Evolutionary conservation across 2,329 filamentous ascomycete genomes (phyloP).

Genomic region (Ceratocystis ficicola): DNA sequence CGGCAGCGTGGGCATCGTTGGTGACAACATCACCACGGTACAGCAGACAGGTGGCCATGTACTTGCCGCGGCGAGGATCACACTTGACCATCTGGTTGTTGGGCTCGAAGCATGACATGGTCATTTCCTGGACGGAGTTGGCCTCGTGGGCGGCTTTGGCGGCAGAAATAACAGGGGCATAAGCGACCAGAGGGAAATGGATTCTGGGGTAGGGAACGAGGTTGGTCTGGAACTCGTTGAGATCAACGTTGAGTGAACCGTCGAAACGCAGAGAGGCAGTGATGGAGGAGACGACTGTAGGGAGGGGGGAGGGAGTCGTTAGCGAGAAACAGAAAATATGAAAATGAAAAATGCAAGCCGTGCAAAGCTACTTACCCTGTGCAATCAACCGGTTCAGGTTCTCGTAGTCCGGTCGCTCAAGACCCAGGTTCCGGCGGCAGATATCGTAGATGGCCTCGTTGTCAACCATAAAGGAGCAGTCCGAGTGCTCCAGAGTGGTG

Average conservation of each 20-base stretch:
- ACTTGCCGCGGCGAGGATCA: constrained; percentile 96
- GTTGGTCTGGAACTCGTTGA: constrained; percentile 99
- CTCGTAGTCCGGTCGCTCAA: constrained; percentile 96
- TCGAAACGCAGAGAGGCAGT: constrained; percentile 97
- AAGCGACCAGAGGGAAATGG: constrained; percentile 96
- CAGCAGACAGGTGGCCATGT: constrained; percentile 97
- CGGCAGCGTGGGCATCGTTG: constrained; percentile 84
- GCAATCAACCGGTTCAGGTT: constrained; percentile 98
- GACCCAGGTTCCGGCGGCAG: constrained; percentile 91
- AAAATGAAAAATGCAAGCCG: neutral
- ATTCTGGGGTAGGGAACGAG: constrained; percentile 97
- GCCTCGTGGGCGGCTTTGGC: constrained; percentile 95
- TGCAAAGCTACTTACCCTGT: constrained; percentile 50
- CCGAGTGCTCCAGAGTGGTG: constrained; percentile 97
- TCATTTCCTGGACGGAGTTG: constrained; percentile 97
- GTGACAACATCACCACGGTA: constrained; percentile 98
- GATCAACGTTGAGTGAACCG: constrained; percentile 94
- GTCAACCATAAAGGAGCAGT: constrained; percentile 99
- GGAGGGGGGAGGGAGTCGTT: constrained; percentile 25
- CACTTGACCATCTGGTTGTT: constrained; percentile 99
- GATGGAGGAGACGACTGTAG: constrained; percentile 88
- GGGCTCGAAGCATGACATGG: constrained; percentile 97
- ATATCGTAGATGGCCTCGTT: constrained; percentile 99
- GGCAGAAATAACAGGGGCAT: constrained; percentile 85
- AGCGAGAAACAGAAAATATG: constrained; percentile 22